A percentile compares a stretch with the other conserved stretches of the same genome.
phyloP scores from a whole-genome alignment of 2,329 filamentous ascomycete species.

The Colletotrichum sublineola region DNA sequence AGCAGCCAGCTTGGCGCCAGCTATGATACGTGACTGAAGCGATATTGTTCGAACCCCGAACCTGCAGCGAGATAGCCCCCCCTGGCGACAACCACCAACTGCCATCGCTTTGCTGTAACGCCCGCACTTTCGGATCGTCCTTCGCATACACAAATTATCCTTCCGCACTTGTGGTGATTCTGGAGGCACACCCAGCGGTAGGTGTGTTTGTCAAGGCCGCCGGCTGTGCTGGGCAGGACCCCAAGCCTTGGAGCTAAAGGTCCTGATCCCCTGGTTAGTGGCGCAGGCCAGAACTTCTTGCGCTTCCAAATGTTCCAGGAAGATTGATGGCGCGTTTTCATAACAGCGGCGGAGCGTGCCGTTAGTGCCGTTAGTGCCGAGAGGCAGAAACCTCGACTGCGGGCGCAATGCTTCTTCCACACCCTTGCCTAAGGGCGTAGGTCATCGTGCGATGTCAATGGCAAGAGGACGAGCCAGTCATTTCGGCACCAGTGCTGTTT shows the following conservation, averaged over 20 bases:
- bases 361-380: background rate
- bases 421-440: conserved; percentile 2
- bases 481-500: conserved; percentile 11
- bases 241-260: conserved; percentile 9
- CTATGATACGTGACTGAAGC: conserved; percentile 28
- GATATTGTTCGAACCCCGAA: conserved; percentile 13
- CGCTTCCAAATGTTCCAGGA: background rate
- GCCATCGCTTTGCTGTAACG: conserved; percentile 35
- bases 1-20: conserved; percentile 7
- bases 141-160: background rate
- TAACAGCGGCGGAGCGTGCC: conserved; percentile 9
- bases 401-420: conserved; percentile 24
- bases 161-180: background rate
- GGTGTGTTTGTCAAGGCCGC: background rate
- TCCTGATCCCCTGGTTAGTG: conserved; percentile 7
- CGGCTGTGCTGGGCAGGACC: background rate
- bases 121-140: conserved; percentile 17
- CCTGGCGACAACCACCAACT: conserved; percentile 5
- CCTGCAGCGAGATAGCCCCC: conserved; percentile 14
- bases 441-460: conserved; percentile 6
- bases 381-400: conserved; percentile 9
- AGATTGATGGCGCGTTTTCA: background rate
- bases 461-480: conserved; percentile 13
- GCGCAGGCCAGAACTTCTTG: background rate
- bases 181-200: background rate